These are phyloP conservation scores for Dendrobium chrysotoxum DNA, from an alignment of 106 monocot genomes.

Conservation along the genomic window DNA sequence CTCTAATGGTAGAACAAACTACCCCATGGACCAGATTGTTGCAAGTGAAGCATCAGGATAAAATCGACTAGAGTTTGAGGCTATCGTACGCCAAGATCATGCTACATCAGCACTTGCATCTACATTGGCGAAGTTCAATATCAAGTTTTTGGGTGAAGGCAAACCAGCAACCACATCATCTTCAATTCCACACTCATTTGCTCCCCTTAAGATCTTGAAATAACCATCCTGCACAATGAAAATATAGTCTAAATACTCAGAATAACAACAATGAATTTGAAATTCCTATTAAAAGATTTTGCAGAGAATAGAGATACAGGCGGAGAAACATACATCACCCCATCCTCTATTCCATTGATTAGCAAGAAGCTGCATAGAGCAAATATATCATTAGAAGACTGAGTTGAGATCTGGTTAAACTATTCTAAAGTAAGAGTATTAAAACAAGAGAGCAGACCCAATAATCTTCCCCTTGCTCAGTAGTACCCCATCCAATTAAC, in stretches of 20 bases:
- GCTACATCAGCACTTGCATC: constrained; percentile 8
- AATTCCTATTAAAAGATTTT: background rate
- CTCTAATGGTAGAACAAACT: background rate
- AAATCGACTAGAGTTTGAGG: too few species aligned
- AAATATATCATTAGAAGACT: background rate
- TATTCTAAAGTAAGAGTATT: background rate
- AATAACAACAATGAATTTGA: background rate
- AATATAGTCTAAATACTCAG: background rate
- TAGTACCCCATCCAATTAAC: constrained; percentile 98
- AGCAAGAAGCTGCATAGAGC: constrained; percentile 74
- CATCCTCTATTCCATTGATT: constrained; percentile 98
- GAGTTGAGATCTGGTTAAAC: background rate
- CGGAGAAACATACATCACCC: constrained; percentile 71
- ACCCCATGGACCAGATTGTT: background rate
- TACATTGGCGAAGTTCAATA: constrained; percentile 21
- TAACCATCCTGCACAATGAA: constrained; percentile 43
- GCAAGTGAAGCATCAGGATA: background rate
- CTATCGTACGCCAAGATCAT: background rate
- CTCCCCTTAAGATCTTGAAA: constrained; percentile 62
- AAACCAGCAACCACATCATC: constrained; percentile 70
- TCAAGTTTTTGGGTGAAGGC: constrained; percentile 72
- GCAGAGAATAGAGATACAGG: background rate
- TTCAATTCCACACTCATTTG: constrained; percentile 90
- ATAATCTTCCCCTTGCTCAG: constrained; percentile 81
- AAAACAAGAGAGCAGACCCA: constrained; percentile 46